Conservation (phyloP, 495 filamentous ascomycete species). For the Daldinia caldariorum region DNA sequence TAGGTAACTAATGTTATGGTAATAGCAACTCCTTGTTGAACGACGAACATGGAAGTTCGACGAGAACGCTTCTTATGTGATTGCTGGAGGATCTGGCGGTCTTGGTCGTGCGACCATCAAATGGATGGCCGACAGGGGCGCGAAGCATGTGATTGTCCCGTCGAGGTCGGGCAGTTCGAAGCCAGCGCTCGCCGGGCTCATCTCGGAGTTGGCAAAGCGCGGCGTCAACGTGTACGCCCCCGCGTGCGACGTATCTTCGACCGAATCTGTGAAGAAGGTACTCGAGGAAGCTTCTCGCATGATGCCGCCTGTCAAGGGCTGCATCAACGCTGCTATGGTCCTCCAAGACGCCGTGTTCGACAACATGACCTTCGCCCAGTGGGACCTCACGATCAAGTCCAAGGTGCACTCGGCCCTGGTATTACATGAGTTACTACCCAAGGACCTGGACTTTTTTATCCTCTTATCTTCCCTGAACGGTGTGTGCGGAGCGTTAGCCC, state of each 20-base stretch:
- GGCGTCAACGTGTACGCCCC: conserved; percentile 47
- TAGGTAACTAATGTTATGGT: conserved; percentile 16
- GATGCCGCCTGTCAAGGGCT: conserved; percentile 64
- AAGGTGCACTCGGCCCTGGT: conserved; percentile 60
- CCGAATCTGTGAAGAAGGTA: conserved; percentile 13
- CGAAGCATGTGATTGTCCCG: conserved; percentile 61
- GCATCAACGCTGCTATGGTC: conserved; percentile 61
- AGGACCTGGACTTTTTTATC: conserved; percentile 67
- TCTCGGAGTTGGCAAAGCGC: conserved; percentile 36
- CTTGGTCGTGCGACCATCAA: conserved; percentile 63
- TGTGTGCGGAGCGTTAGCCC: conserved; percentile 60
- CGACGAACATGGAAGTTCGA: conserved; percentile 41
- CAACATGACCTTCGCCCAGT: conserved; percentile 59
- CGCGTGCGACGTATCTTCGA: conserved; percentile 53
- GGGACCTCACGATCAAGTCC: conserved; percentile 51
- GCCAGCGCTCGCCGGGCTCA: conserved; percentile 29
- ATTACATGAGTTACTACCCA: conserved; percentile 55
- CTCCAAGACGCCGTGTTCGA: conserved; percentile 60
- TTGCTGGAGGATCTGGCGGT: conserved; percentile 67
- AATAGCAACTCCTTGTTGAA: conserved; percentile 32
- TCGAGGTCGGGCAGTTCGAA: conserved; percentile 57
- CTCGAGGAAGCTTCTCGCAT: conserved; percentile 41
- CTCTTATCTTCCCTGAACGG: conserved; percentile 64
- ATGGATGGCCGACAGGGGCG: conserved; percentile 65
- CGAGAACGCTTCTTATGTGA: conserved; percentile 59